phyloP scores from a whole-genome alignment of 768 basidiomycete species.

The Serendipita sp. region DNA sequence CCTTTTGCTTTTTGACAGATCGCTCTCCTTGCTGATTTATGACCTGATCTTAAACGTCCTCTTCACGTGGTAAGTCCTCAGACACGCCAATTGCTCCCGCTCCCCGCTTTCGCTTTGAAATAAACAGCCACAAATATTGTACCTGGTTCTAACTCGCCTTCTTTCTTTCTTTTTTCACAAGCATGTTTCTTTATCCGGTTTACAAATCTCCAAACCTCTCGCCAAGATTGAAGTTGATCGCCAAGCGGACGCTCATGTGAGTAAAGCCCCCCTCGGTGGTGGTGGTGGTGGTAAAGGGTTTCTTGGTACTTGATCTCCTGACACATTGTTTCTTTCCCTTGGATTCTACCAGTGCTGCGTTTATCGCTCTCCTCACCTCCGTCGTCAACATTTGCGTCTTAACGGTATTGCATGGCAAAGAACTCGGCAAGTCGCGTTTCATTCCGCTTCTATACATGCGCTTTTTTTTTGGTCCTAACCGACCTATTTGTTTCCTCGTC shows the following conservation, averaged over 20 bases:
- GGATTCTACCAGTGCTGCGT: constrained; percentile 23
- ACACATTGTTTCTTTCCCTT: not conserved
- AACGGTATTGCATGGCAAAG: constrained; percentile 27
- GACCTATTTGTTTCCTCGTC: too few species aligned
- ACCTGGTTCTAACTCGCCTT: not conserved
- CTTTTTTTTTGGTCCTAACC: too few species aligned
- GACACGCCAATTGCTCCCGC: too few species aligned
- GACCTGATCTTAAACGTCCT: constrained; percentile 26
- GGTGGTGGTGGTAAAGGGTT: too few species aligned
- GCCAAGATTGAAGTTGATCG: constrained; percentile 22
- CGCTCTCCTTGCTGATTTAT: constrained; percentile 29
- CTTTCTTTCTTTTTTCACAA: not conserved
- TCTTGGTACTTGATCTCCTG: too few species aligned
- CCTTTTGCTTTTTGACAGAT: constrained; percentile 14
- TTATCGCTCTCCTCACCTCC: constrained; percentile 32
- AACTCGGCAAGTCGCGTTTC: constrained; percentile 17
- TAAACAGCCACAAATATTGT: too few species aligned
- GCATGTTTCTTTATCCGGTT: constrained; percentile 33
- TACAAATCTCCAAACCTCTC: constrained; percentile 21
- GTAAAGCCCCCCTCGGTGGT: constrained; percentile 6
- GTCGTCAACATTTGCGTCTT: constrained; percentile 31
- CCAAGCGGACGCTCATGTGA: constrained; percentile 28
- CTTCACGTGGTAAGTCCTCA: not conserved
- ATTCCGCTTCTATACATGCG: too few species aligned
- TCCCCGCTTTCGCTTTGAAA: too few species aligned